A percentile compares a stretch with the other conserved stretches of the same genome.
Conservation (phyloP, 306 rosid species). For the Nissolia schottii region DNA sequence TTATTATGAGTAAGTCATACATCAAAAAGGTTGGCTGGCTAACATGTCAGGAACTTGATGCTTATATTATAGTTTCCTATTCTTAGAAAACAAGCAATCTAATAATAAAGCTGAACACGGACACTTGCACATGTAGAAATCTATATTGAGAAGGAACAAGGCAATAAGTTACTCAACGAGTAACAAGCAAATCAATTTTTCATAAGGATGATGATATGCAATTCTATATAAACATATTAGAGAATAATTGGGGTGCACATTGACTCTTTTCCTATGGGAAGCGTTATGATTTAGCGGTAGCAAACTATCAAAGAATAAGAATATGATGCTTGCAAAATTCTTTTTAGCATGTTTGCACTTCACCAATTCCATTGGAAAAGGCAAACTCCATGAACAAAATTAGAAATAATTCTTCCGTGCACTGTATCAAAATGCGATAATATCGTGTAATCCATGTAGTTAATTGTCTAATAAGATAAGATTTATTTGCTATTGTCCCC, state of each 20-base stretch:
- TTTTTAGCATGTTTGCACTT: background rate
- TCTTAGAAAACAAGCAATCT: slow-evolving; percentile 25
- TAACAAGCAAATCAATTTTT: too few species aligned
- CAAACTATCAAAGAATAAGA: background rate
- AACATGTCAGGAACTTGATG: background rate
- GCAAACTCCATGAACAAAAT: too few species aligned
- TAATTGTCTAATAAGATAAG: too few species aligned
- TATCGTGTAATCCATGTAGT: too few species aligned
- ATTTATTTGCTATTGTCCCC: too few species aligned
- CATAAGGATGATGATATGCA: too few species aligned
- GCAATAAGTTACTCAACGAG: too few species aligned
- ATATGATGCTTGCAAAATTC: background rate
- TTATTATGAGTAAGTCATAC: background rate
- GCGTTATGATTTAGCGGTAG: background rate
- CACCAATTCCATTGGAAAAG: background rate
- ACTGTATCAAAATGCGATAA: too few species aligned
- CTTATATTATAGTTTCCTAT: slow-evolving; percentile 10
- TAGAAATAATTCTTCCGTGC: too few species aligned
- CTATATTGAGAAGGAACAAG: too few species aligned
- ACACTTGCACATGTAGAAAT: background rate
- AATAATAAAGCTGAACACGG: background rate
- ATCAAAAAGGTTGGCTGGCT: background rate
- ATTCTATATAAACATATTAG: background rate
- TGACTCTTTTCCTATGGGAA: background rate
- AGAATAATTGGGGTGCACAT: background rate